phyloP scores from a whole-genome alignment of 2,329 filamentous ascomycete species.

The Fusarium nygamai region DNA sequence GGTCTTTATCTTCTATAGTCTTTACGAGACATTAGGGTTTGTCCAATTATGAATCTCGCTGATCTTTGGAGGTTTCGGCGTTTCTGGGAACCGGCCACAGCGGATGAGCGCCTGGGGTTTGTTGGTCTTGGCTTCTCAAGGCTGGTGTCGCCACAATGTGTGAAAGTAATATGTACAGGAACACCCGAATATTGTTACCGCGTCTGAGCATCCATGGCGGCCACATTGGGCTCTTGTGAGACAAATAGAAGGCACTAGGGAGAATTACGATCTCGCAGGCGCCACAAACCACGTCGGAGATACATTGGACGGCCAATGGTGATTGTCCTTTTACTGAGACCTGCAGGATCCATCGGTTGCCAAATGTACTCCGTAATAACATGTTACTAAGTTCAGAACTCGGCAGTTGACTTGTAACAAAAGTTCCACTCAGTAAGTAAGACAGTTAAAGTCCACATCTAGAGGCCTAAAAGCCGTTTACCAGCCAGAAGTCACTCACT shows the following conservation, averaged over 20 bases:
- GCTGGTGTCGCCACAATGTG: neutral
- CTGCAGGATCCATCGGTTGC: neutral
- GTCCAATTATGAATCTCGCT: neutral
- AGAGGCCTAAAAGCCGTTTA: neutral
- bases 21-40: neutral
- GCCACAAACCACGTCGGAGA: too few relatives aligned
- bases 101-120: neutral
- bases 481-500: too few relatives aligned
- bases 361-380: neutral
- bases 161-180: too few relatives aligned
- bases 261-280: neutral
- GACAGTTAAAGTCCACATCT: rapidly evolving
- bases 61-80: neutral
- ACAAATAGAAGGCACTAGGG: neutral
- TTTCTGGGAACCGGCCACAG: too few relatives aligned
- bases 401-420: neutral
- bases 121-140: neutral
- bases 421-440: neutral
- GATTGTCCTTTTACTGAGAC: neutral
- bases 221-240: neutral
- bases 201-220: neutral
- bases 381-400: too few relatives aligned
- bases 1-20: neutral
- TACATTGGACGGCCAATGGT: rapidly evolving
- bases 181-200: neutral